phyloP scores from a whole-genome alignment of 192 early-diverging fungal genomes.

The Coemansia sp. region DNA sequence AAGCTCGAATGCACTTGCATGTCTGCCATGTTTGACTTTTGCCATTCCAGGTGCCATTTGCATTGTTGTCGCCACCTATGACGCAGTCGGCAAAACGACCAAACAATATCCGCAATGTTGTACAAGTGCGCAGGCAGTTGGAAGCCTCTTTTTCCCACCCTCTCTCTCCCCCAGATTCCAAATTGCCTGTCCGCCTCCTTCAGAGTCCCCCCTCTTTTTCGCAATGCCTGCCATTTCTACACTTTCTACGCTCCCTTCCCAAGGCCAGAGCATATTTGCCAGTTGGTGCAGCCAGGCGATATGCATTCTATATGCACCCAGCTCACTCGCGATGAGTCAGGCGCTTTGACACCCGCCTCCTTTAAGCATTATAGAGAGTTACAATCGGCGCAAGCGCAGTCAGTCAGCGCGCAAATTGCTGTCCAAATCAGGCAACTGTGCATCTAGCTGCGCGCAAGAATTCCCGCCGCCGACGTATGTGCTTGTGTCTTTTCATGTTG shows the following conservation, averaged over 20 bases:
- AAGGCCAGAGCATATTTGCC: background rate
- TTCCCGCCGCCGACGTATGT: background rate
- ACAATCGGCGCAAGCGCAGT: background rate
- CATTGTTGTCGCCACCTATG: background rate
- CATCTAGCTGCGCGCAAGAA: background rate
- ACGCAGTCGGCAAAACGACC: constrained; percentile 4
- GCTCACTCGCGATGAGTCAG: background rate
- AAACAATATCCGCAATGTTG: constrained; percentile 4
- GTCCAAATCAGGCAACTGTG: constrained; percentile 5
- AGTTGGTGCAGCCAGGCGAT: background rate
- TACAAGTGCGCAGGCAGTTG: background rate
- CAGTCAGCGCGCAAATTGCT: background rate
- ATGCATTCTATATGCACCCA: constrained; percentile 7
- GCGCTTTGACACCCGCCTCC: background rate
- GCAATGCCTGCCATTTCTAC: background rate
- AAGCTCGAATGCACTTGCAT: background rate
- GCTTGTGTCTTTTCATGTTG: background rate
- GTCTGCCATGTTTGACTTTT: constrained; percentile 13
- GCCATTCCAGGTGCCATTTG: background rate
- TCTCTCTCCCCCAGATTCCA: background rate
- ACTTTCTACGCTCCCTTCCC: constrained; percentile 1
- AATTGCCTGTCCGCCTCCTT: constrained; percentile 1
- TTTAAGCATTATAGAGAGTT: background rate
- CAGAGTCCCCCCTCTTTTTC: background rate
- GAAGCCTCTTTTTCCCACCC: constrained; percentile 3